phyloP scores from a whole-genome alignment of 164 flowering plant species.

The Magnolia changhungtana region DNA sequence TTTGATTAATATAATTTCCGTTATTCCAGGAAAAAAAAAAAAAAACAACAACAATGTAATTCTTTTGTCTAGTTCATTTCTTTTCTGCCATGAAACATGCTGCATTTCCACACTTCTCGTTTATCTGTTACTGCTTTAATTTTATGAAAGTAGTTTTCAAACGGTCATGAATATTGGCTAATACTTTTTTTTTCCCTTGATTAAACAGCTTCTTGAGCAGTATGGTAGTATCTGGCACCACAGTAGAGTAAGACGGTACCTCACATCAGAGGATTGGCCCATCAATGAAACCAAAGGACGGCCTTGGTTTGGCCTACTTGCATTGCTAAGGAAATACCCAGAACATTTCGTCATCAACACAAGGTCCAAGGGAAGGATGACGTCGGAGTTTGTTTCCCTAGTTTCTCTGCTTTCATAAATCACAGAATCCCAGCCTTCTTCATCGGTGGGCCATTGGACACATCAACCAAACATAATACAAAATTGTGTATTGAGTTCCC shows the following conservation, averaged over 20 bases:
- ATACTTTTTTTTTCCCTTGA: constrained; percentile 2
- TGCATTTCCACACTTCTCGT: not conserved
- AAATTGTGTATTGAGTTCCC: not conserved
- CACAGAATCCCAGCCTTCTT: no score
- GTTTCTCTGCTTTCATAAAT: constrained; percentile 76
- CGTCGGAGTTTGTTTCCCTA: constrained; percentile 83
- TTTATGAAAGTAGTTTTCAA: not conserved
- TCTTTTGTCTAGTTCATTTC: no score
- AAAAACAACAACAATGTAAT: no score
- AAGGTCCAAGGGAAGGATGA: constrained; percentile 83
- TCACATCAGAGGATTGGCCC: constrained; percentile 79
- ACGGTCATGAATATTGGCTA: not conserved
- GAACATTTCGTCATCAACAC: constrained; percentile 98
- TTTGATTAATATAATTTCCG: no score
- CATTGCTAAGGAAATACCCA: constrained; percentile 85
- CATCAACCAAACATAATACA: not conserved
- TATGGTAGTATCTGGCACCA: constrained; percentile 82
- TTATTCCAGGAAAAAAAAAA: no score
- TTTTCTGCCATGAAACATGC: not conserved
- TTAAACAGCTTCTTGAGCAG: constrained; percentile 67
- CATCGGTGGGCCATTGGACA: not conserved
- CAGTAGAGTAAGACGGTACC: constrained; percentile 85
- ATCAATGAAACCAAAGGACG: constrained; percentile 69
- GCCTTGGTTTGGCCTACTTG: constrained; percentile 96
- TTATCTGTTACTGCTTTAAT: not conserved